phyloP scores from a whole-genome alignment of 1,284 basidiomycete genomes.

The Malassezia sp. region DNA sequence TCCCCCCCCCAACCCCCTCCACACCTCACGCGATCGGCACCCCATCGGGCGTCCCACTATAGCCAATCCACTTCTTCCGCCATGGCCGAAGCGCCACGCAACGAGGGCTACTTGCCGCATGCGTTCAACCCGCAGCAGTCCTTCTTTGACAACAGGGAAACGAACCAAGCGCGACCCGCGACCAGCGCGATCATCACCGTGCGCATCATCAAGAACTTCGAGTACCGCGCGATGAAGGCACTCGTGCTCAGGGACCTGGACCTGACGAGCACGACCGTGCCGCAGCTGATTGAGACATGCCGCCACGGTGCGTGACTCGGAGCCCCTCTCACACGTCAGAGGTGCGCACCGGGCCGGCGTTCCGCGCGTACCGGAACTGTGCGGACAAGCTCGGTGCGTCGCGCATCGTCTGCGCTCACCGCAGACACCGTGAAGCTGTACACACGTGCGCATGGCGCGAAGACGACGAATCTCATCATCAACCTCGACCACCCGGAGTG shows the following conservation, averaged over 20 bases:
- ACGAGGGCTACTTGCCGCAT: constrained; percentile 16
- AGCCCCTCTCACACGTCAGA: constrained; percentile 6
- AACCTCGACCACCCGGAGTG: constrained; percentile 43
- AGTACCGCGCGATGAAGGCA: constrained; percentile 76
- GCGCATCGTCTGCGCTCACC: neutral
- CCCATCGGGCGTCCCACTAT: constrained; percentile 14
- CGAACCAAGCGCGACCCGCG: constrained; percentile 59
- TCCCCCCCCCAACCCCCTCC: too few species aligned
- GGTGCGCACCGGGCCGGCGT: constrained; percentile 23
- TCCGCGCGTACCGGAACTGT: constrained; percentile 29
- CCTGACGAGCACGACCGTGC: constrained; percentile 65
- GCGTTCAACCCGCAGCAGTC: constrained; percentile 28
- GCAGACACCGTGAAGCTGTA: constrained; percentile 83
- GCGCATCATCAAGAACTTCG: constrained; percentile 87
- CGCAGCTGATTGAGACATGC: constrained; percentile 61
- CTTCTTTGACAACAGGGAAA: constrained; percentile 53
- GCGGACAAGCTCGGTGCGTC: constrained; percentile 22
- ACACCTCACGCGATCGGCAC: too few species aligned
- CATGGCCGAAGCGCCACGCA: constrained; percentile 7
- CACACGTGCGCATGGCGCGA: constrained; percentile 82
- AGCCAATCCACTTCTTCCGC: neutral
- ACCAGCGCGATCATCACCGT: constrained; percentile 73
- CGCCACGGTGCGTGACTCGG: constrained; percentile 52
- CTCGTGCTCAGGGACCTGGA: constrained; percentile 73
- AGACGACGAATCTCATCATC: constrained; percentile 51